These are phyloP conservation scores for Penicillium antarcticum DNA, from an alignment of 495 filamentous ascomycete genomes.

Conservation along the genomic window DNA sequence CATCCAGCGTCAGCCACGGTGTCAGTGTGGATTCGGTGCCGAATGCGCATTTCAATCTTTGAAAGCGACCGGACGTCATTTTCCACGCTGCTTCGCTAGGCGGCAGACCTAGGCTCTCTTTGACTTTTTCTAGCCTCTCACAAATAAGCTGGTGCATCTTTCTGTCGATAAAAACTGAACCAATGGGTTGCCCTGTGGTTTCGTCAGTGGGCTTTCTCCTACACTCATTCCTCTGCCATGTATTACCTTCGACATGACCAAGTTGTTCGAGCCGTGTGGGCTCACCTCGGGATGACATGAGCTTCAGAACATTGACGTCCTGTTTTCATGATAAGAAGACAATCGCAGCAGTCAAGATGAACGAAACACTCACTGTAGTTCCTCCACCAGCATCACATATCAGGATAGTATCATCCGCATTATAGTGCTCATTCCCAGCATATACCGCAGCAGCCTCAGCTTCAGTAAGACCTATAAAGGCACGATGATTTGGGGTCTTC, in stretches of 20 bases:
- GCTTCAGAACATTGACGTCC: constrained; percentile 38
- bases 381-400: constrained; percentile 57
- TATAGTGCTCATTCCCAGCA: constrained; percentile 39
- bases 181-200: constrained; percentile 31
- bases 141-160: constrained; percentile 22
- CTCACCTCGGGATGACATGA: constrained; percentile 25
- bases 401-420: constrained; percentile 43
- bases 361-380: constrained; percentile 38
- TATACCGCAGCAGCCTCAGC: constrained; percentile 66
- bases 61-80: constrained; percentile 37
- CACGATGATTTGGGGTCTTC: constrained; percentile 39
- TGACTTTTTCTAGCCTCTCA: constrained; percentile 21
- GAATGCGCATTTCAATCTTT: constrained; percentile 38
- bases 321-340: constrained; percentile 2
- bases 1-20: constrained; percentile 26
- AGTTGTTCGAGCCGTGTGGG: constrained; percentile 34
- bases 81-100: constrained; percentile 24
- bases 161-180: constrained; percentile 39
- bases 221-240: neutral
- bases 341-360: neutral
- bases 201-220: neutral
- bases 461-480: constrained; percentile 62
- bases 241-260: constrained; percentile 35
- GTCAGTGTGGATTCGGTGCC: constrained; percentile 25
- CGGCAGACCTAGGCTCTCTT: constrained; percentile 12